Evolutionary conservation across 257 asterid genomes (phyloP).

Genomic region (Nicotiana tabacum): DNA sequence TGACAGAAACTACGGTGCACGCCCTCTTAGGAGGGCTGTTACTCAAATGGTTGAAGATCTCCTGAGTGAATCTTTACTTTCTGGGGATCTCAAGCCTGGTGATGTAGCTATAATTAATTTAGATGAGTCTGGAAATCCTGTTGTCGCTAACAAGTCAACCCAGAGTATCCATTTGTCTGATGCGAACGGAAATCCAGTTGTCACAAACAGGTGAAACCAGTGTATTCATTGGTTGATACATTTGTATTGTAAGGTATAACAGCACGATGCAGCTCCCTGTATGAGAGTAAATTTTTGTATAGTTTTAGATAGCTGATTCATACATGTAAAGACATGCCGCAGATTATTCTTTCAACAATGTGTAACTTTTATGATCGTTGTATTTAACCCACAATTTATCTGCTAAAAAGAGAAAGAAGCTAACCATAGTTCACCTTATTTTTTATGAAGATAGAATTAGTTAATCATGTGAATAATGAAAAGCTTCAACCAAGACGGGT

Average conservation of each 20-base stretch:
- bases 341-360: background rate
- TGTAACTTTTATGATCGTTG: background rate
- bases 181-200: slow-evolving; percentile 61
- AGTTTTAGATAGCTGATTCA: slow-evolving; percentile 7
- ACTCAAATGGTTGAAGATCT: slow-evolving; percentile 70
- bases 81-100: slow-evolving; percentile 58
- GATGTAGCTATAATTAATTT: slow-evolving; percentile 66
- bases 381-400: background rate
- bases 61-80: slow-evolving; percentile 78
- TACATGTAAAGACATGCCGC: slow-evolving; percentile 11
- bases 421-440: background rate
- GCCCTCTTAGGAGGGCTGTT: slow-evolving; percentile 89
- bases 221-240: slow-evolving; percentile 35
- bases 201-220: slow-evolving; percentile 39
- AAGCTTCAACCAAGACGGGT: background rate
- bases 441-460: background rate
- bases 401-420: background rate
- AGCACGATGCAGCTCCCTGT: background rate
- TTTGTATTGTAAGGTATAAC: slow-evolving; percentile 12
- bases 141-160: slow-evolving; percentile 47
- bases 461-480: background rate
- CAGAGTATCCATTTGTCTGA: slow-evolving; percentile 42
- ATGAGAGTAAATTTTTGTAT: slow-evolving; percentile 13
- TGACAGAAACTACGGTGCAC: slow-evolving; percentile 90
- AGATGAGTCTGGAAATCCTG: slow-evolving; percentile 74